A percentile compares a stretch with the other conserved stretches of the same genome.
Evolutionary conservation across 208 protist species (phyloP).

Genomic region (Phytomonas francai): DNA sequence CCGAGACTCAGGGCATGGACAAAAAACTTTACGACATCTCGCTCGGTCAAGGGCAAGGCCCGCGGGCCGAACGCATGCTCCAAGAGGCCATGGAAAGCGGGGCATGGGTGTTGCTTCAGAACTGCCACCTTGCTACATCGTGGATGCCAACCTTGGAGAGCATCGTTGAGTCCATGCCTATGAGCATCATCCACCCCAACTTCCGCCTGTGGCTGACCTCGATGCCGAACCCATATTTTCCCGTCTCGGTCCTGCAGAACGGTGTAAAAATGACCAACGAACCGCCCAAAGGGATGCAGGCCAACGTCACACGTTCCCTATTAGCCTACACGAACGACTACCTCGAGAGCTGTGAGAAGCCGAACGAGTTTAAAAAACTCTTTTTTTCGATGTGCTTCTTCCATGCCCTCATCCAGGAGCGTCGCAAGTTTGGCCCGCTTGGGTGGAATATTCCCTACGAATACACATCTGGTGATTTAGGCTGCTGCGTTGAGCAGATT

Average conservation of each 20-base stretch:
- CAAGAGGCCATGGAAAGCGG: conserved; percentile 92
- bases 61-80: conserved; percentile 92
- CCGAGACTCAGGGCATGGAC: conserved; percentile 92
- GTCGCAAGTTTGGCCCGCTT: conserved; percentile 97
- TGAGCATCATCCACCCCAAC: conserved; percentile 81
- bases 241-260: conserved; percentile 97
- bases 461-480: conserved; percentile 95
- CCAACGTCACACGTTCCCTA: conserved; percentile 92
- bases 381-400: conserved; percentile 97
- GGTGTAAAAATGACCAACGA: conserved; percentile 99
- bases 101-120: conserved; percentile 96
- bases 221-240: conserved; percentile 96
- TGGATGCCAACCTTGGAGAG: conserved; percentile 98
- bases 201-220: conserved; percentile 99
- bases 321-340: conserved; percentile 79
- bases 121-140: conserved; percentile 96
- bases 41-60: conserved; percentile 98
- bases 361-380: conserved; percentile 91
- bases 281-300: conserved; percentile 96
- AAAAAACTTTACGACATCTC: conserved; percentile 95
- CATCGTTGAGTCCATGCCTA: conserved; percentile 89
- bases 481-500: conserved; percentile 89
- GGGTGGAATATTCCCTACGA: conserved; percentile 99
- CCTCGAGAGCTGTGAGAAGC: conserved; percentile 83
- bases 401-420: conserved; percentile 96